Conservation (phyloP, 1,139 yeast genomes). For the Blastobotrys apis region DNA sequence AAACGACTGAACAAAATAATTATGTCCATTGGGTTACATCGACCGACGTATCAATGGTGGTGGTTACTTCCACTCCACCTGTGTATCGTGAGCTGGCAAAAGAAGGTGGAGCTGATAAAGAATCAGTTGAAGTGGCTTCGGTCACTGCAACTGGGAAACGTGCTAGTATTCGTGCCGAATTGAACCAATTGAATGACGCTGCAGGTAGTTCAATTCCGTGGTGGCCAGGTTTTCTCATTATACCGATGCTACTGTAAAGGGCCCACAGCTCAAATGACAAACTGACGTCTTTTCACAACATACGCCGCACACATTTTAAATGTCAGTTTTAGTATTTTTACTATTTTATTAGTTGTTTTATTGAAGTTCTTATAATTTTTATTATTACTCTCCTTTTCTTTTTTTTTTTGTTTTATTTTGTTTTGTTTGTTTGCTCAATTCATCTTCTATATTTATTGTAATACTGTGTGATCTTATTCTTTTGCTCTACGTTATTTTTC, state of each 20-base stretch:
- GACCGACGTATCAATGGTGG: constrained; percentile 12
- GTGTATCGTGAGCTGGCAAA: neutral
- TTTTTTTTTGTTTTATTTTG: constrained; percentile 1
- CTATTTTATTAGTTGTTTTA: no score
- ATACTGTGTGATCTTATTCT: neutral
- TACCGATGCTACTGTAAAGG: neutral
- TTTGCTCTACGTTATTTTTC: constrained; percentile 2
- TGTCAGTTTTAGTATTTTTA: no score
- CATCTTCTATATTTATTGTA: no score
- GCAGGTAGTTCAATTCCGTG: neutral
- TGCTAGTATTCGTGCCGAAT: neutral
- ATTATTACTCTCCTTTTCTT: neutral
- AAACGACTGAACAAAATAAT: constrained; percentile 2
- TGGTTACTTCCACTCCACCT: constrained; percentile 13
- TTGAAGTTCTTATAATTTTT: neutral
- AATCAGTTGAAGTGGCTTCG: neutral
- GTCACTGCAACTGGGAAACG: neutral
- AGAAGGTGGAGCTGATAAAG: neutral
- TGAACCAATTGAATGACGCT: neutral
- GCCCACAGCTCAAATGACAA: neutral
- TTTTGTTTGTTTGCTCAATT: no score
- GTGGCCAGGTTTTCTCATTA: no score
- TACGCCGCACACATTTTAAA: no score
- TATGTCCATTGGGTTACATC: constrained; percentile 8
- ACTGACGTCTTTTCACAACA: no score